A percentile compares a stretch with the other conserved stretches of the same genome.
phyloP scores from a whole-genome alignment of 805 yeast species.

The Kuraishia hungarica region DNA sequence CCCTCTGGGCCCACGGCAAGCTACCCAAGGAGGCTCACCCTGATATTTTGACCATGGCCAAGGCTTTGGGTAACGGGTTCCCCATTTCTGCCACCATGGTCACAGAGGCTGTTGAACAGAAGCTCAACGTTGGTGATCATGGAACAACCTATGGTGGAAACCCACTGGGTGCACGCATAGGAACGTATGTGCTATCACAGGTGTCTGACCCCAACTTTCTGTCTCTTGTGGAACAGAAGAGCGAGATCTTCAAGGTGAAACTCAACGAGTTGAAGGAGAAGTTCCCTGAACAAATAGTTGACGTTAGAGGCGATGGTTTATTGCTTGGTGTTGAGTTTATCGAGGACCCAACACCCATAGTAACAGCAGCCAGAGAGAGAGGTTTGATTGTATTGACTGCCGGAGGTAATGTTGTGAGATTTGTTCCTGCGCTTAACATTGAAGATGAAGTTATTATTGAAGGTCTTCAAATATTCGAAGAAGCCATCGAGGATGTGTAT shows the following conservation, averaged over 20 bases:
- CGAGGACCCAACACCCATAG: constrained; percentile 55
- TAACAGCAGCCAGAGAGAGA: constrained; percentile 60
- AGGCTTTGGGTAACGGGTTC: constrained; percentile 93
- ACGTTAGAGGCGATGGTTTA: constrained; percentile 83
- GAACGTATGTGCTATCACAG: constrained; percentile 62
- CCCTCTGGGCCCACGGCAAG: constrained; percentile 83
- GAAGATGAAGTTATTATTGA: constrained; percentile 56
- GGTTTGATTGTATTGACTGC: constrained; percentile 87
- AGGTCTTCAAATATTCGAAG: constrained; percentile 65
- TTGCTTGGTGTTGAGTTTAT: constrained; percentile 76
- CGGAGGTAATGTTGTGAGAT: constrained; percentile 82
- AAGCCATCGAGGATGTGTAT: constrained; percentile 34
- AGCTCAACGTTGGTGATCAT: constrained; percentile 84
- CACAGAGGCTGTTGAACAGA: constrained; percentile 66
- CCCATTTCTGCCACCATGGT: constrained; percentile 94
- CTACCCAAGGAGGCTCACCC: constrained; percentile 82
- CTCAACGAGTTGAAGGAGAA: constrained; percentile 41
- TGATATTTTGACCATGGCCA: constrained; percentile 89
- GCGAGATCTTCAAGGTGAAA: constrained; percentile 44
- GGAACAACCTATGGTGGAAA: constrained; percentile 98
- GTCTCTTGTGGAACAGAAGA: constrained; percentile 48
- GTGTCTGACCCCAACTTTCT: constrained; percentile 57
- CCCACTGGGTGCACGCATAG: constrained; percentile 83
- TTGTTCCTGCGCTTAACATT: constrained; percentile 89
- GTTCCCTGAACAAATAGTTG: constrained; percentile 53